Base-by-base conservation (phyloP, 2,329 filamentous ascomycete species). In the Alternaria panax region DNA sequence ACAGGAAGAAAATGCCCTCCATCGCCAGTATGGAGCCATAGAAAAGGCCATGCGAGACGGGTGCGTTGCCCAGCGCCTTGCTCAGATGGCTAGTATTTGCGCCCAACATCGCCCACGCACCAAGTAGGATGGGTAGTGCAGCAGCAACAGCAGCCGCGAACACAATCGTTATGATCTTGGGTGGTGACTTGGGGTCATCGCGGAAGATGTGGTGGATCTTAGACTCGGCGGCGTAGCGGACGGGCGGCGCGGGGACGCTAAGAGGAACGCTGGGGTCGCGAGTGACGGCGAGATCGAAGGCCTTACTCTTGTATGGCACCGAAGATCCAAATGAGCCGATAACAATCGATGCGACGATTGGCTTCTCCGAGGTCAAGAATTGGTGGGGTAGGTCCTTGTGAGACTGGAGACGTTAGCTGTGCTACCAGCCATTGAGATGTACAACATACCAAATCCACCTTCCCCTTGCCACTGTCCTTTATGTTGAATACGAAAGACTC, bases 151-250 rank as follows among this genome's bases (percentile, higher is more conserved):
- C 88, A 8, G 89, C 82, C 5, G 89, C 84, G 74, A 98, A 98
- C 58, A 91, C 83, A 50, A 95, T 73, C 2, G 92, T 94, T 65
- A 98, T 86, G 62, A 95, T 76, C 78, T 88, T 88, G 46, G 92
- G 91, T 22, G 93, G 93, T 79, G 88, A 97, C 79, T 86, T 87
- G 43, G 93, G 88, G 71, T 94, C 92, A 14, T 84, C 79, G 65
- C 88, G 88, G 88, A 98, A 99, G 71, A 90, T 91, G 82, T 99
- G 95, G 82, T 92, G 87, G 75, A 99, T 97, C 80, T 96, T 91
- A 9, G 87, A 82, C 67, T 89, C 87, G 81, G 92, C 91, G 75
- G 90, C 91, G 80, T 97, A 98, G 80, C 94, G 90, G 66, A 93
- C 80, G 9, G 92, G 88, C 68, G 87, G 83, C 70, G 91, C 86